These are phyloP conservation scores for Capillidium rhysosporum DNA, from an alignment of 371 early-diverging fungal species.

Conservation along the genomic window DNA sequence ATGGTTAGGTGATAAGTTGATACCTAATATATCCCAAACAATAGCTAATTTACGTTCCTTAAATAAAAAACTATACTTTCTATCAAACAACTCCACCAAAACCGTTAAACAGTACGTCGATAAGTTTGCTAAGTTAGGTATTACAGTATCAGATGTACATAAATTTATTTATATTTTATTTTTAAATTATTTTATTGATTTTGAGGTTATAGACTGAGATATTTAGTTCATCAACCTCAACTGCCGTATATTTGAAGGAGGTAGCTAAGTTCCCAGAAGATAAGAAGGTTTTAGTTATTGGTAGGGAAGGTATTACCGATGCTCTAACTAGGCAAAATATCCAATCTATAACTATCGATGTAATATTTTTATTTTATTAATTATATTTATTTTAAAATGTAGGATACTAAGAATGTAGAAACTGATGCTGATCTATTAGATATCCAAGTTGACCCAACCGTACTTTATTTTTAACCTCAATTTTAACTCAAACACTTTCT, in stretches of 20 bases:
- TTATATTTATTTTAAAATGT: constrained; percentile 1
- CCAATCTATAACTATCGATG: constrained; percentile 26
- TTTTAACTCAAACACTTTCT: background rate
- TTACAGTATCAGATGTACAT: constrained; percentile 41
- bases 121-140: constrained; percentile 61
- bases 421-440: background rate
- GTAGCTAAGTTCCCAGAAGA: constrained; percentile 52
- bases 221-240: constrained; percentile 84
- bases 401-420: background rate
- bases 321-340: constrained; percentile 68
- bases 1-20: constrained; percentile 57
- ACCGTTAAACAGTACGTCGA: constrained; percentile 56
- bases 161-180: background rate
- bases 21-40: constrained; percentile 46
- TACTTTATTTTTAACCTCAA: background rate
- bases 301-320: constrained; percentile 69
- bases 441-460: background rate
- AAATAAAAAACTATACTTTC: constrained; percentile 78
- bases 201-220: constrained; percentile 86
- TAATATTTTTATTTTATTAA: constrained; percentile 13
- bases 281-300: constrained; percentile 80
- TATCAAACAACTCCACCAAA: constrained; percentile 91
- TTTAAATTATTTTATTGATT: background rate
- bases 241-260: constrained; percentile 77
- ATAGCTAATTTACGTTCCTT: constrained; percentile 19